Evolutionary conservation across 2,329 filamentous ascomycete genomes (phyloP).

Genomic region (Camillea tinctor): DNA sequence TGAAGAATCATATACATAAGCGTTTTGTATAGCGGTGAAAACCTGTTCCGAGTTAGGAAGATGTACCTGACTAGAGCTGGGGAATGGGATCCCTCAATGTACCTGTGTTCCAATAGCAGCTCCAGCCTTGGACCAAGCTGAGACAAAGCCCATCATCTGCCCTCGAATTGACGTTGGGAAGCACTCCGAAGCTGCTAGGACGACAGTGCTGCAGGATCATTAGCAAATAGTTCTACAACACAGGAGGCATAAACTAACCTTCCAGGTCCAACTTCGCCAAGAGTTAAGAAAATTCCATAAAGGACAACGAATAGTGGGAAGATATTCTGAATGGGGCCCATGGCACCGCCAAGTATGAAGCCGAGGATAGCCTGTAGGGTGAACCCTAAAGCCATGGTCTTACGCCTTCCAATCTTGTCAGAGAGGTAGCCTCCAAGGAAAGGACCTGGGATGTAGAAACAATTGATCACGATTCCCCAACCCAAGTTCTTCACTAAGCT

Average conservation of each 20-base stretch:
- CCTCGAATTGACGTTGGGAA: conserved; percentile 51
- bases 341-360: conserved; percentile 49
- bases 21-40: conserved; percentile 49
- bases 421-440: conserved; percentile 47
- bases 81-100: background rate
- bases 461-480: conserved; percentile 48
- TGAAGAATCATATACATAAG: conserved; percentile 37
- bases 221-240: background rate
- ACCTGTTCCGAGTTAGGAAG: conserved; percentile 24
- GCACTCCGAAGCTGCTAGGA: conserved; percentile 43
- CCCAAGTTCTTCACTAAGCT: conserved; percentile 44
- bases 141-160: conserved; percentile 47
- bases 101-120: conserved; percentile 47
- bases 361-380: conserved; percentile 43
- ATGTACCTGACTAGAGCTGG: too few relatives aligned
- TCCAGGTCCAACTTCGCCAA: conserved; percentile 52
- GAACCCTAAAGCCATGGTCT: conserved; percentile 53
- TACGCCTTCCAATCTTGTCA: conserved; percentile 47
- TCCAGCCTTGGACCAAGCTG: conserved; percentile 48
- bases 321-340: conserved; percentile 42
- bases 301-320: conserved; percentile 51
- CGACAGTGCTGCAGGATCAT: conserved; percentile 32
- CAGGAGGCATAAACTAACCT: conserved; percentile 23
- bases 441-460: conserved; percentile 48
- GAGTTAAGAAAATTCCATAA: conserved; percentile 48